A percentile compares a stretch with the other conserved stretches of the same genome.
phyloP scores from a whole-genome alignment of 2,329 filamentous ascomycete genomes.

The Alternaria ventricosa region DNA sequence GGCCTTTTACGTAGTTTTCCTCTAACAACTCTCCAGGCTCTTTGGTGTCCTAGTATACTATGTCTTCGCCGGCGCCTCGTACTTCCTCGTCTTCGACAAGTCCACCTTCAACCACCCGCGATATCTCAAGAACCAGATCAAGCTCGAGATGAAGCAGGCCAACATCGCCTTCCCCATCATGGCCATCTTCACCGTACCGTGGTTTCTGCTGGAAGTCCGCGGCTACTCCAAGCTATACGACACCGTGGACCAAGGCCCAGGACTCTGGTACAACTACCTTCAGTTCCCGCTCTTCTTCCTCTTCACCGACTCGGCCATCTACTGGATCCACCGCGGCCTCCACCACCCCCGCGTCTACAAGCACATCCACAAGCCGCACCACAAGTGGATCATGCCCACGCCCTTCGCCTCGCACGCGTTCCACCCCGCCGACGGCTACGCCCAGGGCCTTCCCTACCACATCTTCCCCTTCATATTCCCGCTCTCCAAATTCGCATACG shows the following conservation, averaged over 20 bases:
- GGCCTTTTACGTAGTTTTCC: not conserved
- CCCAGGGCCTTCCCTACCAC: conserved; percentile 90
- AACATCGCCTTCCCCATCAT: conserved; percentile 79
- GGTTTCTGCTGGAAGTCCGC: conserved; percentile 82
- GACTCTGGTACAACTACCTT: conserved; percentile 75
- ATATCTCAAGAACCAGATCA: conserved; percentile 92
- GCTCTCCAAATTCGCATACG: conserved; percentile 87
- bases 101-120: conserved; percentile 87
- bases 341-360: conserved; percentile 86
- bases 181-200: conserved; percentile 78
- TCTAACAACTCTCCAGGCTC: conserved; percentile 65
- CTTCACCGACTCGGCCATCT: conserved; percentile 90
- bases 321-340: conserved; percentile 87
- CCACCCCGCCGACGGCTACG: conserved; percentile 90
- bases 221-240: conserved; percentile 91
- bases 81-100: conserved; percentile 90
- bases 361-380: conserved; percentile 91
- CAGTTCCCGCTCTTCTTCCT: conserved; percentile 88
- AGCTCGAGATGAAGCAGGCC: conserved; percentile 83
- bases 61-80: conserved; percentile 80
- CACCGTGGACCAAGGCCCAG: conserved; percentile 74
- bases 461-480: conserved; percentile 92
- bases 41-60: conserved; percentile 89
- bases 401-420: conserved; percentile 93
- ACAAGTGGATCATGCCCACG: conserved; percentile 99